Base-by-base conservation (phyloP, 192 early-diverging fungal genomes). In the Endogone sp. region DNA sequence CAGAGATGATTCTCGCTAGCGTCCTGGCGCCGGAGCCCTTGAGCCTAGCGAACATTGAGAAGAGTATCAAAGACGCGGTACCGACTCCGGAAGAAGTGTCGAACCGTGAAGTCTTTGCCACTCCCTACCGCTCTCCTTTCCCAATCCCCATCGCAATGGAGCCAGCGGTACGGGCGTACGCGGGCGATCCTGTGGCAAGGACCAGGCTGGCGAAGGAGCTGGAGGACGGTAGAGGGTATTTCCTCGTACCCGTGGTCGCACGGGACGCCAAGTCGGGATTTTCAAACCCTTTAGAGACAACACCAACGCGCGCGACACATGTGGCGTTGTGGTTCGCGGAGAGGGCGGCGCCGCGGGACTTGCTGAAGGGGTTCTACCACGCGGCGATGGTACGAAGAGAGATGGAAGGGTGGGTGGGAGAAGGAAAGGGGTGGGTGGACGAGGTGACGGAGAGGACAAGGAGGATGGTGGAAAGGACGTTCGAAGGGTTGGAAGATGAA, bases 291-390 rank as follows among this genome's bases (percentile, higher is more conserved):
- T 49, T 49, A 6, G 9, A 16, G 16, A 6, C 37, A 16, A 6
- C 0, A 6, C 37, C 0, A 16, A 49, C 16, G 16, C 37, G 37
- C 9, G 37, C 37, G 4, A 27, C 62, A 32, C 67, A 70, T 54
- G 78, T 90, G 21, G 77, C 75, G 30, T 68, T 89, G 9, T 90
- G 85, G 87, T 91, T 86, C 63, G 67, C 81, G 28, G 72, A 82
- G 64, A 70, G 75, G 16, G 83, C 87, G 9, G 74, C 62, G 20
- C 32, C 81, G 2, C 63, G 29, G 22, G 88, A 90, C 64, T 32
- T 84, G n/a, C 72, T 89, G 28, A 82, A 83, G 30, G 89, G 86
- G 4, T 88, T 89, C 64, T 90, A 81, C 62, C 88, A 90, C 70
- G 82, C 89, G 1, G 16, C 37, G 37, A 49, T 49, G 37, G 37